These are phyloP conservation scores for Dactylellina cionopaga DNA, from an alignment of 2,329 filamentous ascomycete species.

Conservation along the genomic window DNA sequence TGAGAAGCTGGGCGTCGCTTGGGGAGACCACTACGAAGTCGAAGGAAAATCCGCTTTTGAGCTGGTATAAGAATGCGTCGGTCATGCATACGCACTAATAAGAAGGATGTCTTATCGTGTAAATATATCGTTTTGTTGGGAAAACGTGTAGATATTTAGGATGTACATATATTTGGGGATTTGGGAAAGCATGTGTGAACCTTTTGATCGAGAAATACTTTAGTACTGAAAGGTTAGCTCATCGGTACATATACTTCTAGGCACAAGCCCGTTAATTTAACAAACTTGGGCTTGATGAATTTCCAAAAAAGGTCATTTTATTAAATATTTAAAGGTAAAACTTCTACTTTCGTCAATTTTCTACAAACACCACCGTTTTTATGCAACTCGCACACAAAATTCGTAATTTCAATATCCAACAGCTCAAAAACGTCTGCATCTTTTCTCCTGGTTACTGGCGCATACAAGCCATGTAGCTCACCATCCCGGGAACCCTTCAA, in stretches of 20 bases:
- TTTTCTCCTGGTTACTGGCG: too few species aligned
- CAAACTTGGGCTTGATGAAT: neutral
- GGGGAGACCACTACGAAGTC: conserved; percentile 88
- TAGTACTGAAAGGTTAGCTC: too few species aligned
- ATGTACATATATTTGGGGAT: too few species aligned
- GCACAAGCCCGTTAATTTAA: too few species aligned
- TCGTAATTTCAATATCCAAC: conserved; percentile 24
- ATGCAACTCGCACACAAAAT: neutral
- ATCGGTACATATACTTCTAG: too few species aligned
- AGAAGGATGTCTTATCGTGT: neutral
- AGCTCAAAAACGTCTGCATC: neutral
- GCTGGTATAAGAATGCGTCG: conserved; percentile 94
- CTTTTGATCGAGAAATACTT: too few species aligned
- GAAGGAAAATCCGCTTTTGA: conserved; percentile 91
- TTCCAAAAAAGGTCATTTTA: too few species aligned
- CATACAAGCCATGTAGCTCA: conserved; percentile 15
- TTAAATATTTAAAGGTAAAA: neutral
- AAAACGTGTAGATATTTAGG: too few species aligned
- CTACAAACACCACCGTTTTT: neutral
- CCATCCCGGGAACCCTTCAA: too few species aligned
- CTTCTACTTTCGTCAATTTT: neutral
- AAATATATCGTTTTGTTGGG: too few species aligned
- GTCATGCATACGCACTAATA: conserved; percentile 83
- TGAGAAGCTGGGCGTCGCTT: conserved; percentile 86
- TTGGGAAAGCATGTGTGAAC: too few species aligned